These are phyloP conservation scores for Cystoderma amianthinum DNA, from an alignment of 768 basidiomycete species.

Conservation along the genomic window DNA sequence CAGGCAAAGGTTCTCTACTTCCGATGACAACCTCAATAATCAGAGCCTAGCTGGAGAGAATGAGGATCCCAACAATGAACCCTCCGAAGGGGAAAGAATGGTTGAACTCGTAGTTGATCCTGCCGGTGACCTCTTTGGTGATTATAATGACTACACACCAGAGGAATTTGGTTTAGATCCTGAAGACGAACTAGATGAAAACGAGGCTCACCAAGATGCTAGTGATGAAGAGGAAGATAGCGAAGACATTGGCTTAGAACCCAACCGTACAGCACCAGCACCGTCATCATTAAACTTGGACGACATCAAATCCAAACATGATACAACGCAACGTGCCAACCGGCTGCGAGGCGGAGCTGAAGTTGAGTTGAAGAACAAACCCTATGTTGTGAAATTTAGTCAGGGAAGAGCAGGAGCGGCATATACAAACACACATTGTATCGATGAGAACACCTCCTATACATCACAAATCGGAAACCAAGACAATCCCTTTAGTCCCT, in stretches of 20 bases:
- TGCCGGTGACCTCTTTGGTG: conserved; percentile 3
- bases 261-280: not conserved
- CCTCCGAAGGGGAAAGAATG: not conserved
- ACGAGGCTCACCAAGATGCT: not conserved
- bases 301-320: not conserved
- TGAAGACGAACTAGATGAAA: not conserved
- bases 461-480: not conserved
- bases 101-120: conserved; percentile 1
- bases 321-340: not conserved
- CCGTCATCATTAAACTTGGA: not conserved
- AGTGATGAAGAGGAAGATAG: not conserved
- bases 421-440: not conserved
- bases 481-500: conserved; percentile 9
- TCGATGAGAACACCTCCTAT: not conserved
- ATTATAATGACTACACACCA: not conserved
- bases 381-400: not conserved
- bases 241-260: not conserved
- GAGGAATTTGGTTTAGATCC: not conserved
- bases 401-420: not conserved
- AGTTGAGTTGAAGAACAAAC: not conserved
- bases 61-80: not conserved
- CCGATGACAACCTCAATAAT: too few relatives aligned
- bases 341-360: not conserved
- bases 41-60: too few relatives aligned
- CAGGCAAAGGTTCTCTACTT: not conserved